phyloP scores from a whole-genome alignment of 176 grass and related monocot species.

The Oryza glaberrima region DNA sequence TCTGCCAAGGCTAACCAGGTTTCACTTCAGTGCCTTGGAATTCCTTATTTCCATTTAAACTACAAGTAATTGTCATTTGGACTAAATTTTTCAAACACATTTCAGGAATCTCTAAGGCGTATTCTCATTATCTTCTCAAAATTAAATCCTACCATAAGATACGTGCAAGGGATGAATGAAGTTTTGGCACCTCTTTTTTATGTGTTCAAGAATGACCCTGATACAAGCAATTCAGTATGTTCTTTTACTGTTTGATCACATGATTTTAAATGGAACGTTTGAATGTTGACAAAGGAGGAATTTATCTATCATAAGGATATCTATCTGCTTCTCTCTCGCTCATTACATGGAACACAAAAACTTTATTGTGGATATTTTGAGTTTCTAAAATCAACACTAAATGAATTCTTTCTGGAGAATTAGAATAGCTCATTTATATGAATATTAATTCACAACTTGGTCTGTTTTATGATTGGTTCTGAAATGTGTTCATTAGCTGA shows the following conservation, averaged over 20 bases:
- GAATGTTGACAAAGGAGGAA: background rate
- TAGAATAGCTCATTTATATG: conserved; percentile 9
- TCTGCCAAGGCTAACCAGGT: conserved; percentile 69
- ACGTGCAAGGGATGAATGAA: conserved; percentile 99
- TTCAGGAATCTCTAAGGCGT: conserved; percentile 81
- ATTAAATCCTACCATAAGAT: conserved; percentile 86
- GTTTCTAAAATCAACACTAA: background rate
- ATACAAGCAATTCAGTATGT: conserved; percentile 61
- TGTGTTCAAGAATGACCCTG: conserved; percentile 68
- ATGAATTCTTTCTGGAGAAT: background rate
- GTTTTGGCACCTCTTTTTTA: conserved; percentile 90
- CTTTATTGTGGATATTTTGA: background rate
- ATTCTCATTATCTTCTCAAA: conserved; percentile 95
- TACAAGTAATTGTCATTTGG: conserved; percentile 30
- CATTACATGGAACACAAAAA: background rate
- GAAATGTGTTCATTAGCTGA: conserved; percentile 18
- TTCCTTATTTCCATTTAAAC: conserved; percentile 16
- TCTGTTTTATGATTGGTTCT: conserved; percentile 30
- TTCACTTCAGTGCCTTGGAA: conserved; percentile 13
- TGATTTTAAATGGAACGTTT: background rate
- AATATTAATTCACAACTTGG: conserved; percentile 3
- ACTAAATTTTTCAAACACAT: conserved; percentile 39
- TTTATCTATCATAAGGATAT: background rate
- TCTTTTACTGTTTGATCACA: background rate
- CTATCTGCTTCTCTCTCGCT: background rate